Conservation (phyloP, 2,329 filamentous ascomycete genomes). For the Monosporascus sp. region DNA sequence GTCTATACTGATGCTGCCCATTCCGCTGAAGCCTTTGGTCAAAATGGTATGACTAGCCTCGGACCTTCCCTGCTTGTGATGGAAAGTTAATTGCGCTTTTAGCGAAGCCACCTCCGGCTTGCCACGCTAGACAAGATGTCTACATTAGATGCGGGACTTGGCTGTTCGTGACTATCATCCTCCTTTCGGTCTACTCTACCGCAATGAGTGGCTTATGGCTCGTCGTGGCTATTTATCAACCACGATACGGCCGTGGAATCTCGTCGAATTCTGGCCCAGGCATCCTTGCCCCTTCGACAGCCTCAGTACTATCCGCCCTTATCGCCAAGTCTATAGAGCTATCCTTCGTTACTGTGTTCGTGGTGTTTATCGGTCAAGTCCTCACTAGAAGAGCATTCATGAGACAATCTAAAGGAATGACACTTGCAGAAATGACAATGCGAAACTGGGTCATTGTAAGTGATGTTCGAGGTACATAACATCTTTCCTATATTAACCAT, state of each 20-base stretch:
- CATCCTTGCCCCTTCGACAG: conserved; percentile 53
- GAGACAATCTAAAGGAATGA: conserved; percentile 57
- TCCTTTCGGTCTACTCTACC: conserved; percentile 57
- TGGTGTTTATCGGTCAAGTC: conserved; percentile 69
- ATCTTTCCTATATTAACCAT: neutral
- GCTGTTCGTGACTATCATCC: conserved; percentile 42
- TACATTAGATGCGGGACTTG: conserved; percentile 32
- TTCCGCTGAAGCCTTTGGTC: neutral
- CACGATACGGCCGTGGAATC: conserved; percentile 56
- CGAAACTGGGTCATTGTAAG: conserved; percentile 60
- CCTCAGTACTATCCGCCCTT: conserved; percentile 61
- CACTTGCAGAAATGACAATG: conserved; percentile 73
- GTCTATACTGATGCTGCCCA: neutral
- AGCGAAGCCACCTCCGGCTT: conserved; percentile 22
- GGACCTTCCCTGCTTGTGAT: neutral
- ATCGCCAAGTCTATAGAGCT: conserved; percentile 74
- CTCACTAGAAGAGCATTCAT: conserved; percentile 64
- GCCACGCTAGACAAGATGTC: conserved; percentile 22
- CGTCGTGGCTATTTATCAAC: conserved; percentile 53
- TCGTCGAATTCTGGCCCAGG: conserved; percentile 41
- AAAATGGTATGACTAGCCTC: neutral
- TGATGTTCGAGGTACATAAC: conserved; percentile 1
- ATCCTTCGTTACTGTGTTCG: conserved; percentile 71
- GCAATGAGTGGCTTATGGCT: conserved; percentile 62
- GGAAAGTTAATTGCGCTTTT: conserved; percentile 1